Conservation (phyloP, 805 yeast species). For the Yarrowia deformans region DNA sequence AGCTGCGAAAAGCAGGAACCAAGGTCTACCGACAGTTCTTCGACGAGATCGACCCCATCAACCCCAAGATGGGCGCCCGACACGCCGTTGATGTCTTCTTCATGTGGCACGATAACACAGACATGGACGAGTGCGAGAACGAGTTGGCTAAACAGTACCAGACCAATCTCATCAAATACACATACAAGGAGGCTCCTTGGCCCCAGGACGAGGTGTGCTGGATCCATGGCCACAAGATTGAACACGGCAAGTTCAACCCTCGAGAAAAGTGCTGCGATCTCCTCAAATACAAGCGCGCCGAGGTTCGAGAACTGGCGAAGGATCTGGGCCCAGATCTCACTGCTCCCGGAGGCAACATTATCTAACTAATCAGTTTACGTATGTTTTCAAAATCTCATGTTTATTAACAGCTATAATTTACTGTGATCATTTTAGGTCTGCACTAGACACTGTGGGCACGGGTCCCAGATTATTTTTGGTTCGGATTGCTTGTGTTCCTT, state of each 20-base stretch:
- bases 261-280: slow-evolving; percentile 9
- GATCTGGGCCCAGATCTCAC: slow-evolving; percentile 32
- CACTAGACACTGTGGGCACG: slow-evolving; percentile 34
- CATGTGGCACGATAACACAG: slow-evolving; percentile 46
- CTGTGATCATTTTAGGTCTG: slow-evolving; percentile 39
- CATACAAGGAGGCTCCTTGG: slow-evolving; percentile 49
- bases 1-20: slow-evolving; percentile 13
- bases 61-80: slow-evolving; percentile 47
- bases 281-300: neutral
- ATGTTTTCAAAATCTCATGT: slow-evolving; percentile 1
- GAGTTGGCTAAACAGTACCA: slow-evolving; percentile 44
- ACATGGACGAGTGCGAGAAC: slow-evolving; percentile 41
- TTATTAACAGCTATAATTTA: slow-evolving; percentile 37
- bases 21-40: slow-evolving; percentile 48
- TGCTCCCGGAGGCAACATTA: slow-evolving; percentile 26
- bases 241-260: slow-evolving; percentile 27
- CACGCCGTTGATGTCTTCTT: slow-evolving; percentile 51
- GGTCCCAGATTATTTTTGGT: slow-evolving; percentile 18
- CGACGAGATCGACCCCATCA: slow-evolving; percentile 49
- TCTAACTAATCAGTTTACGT: neutral
- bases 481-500: slow-evolving; percentile 7
- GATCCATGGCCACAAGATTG: slow-evolving; percentile 25
- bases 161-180: slow-evolving; percentile 45
- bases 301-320: slow-evolving; percentile 15
- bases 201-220: slow-evolving; percentile 39